Percentiles rank a stretch among this genome's conserved stretches.
phyloP scores from a whole-genome alignment of 177 flowering plant species.

The Tripterygium wilfordii region DNA sequence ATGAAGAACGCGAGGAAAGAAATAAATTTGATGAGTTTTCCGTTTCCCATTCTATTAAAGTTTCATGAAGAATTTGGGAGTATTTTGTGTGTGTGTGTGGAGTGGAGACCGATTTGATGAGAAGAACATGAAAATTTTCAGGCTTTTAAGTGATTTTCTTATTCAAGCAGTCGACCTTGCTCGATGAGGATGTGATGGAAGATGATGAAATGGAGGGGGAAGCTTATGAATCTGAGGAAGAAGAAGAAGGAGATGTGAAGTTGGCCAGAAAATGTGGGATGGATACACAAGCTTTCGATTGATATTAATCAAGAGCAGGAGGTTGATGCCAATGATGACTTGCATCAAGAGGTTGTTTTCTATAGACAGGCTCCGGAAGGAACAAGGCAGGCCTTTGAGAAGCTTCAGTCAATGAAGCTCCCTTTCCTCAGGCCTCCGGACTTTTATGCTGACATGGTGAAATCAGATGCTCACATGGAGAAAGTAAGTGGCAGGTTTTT shows the following conservation, averaged over 20 bases:
- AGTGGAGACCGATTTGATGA: too few relatives aligned
- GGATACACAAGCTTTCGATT: constrained; percentile 67
- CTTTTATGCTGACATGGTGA: constrained; percentile 95
- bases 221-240: constrained; percentile 24
- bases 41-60: too few relatives aligned
- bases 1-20: too few relatives aligned
- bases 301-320: constrained; percentile 50
- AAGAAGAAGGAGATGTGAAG: constrained; percentile 50
- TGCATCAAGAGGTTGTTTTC: constrained; percentile 69
- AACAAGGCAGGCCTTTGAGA: constrained; percentile 57
- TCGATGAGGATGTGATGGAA: constrained; percentile 10
- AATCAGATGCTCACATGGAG: constrained; percentile 80
- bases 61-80: too few relatives aligned
- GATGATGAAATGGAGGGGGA: constrained; percentile 24
- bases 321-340: constrained; percentile 87
- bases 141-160: too few relatives aligned
- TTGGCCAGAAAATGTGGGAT: constrained; percentile 72
- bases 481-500: constrained; percentile 71
- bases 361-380: constrained; percentile 85
- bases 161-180: constrained; percentile 6
- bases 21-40: too few relatives aligned
- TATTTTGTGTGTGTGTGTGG: too few relatives aligned
- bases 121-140: too few relatives aligned
- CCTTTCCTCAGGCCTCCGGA: constrained; percentile 91
- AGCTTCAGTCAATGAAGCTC: constrained; percentile 58